phyloP scores from a whole-genome alignment of 495 filamentous ascomycete species.

The Durotheca rogersii region DNA sequence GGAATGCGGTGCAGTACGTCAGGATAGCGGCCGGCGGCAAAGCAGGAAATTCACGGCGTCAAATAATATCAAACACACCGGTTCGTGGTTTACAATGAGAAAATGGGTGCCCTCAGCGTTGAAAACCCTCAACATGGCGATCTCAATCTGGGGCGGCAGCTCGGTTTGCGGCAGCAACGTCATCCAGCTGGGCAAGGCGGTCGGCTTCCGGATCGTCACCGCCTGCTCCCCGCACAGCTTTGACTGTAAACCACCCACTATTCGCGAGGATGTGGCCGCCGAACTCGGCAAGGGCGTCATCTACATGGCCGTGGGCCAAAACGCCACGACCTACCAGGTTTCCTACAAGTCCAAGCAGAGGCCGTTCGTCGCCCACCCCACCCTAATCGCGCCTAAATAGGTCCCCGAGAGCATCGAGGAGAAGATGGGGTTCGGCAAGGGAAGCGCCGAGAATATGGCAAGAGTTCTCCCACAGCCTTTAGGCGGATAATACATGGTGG shows the following conservation, averaged over 20 bases:
- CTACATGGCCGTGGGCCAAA: slow-evolving; percentile 22
- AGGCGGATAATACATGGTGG: no score
- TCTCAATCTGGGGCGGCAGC: slow-evolving; percentile 62
- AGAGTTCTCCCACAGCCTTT: no score
- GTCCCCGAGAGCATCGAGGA: slow-evolving; percentile 4
- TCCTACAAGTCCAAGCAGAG: slow-evolving; percentile 26
- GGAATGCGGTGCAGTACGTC: no score
- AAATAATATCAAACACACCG: no score
- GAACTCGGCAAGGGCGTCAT: slow-evolving; percentile 30
- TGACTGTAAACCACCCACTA: slow-evolving; percentile 44
- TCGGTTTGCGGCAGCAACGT: slow-evolving; percentile 59
- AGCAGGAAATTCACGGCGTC: no score
- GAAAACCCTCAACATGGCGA: no score
- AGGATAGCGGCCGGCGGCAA: no score
- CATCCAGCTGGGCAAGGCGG: slow-evolving; percentile 59
- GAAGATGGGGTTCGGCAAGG: slow-evolving; percentile 6
- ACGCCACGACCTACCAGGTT: slow-evolving; percentile 15
- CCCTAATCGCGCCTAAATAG: slow-evolving; percentile 4
- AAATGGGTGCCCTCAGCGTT: no score
- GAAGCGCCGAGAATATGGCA: no score
- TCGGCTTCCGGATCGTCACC: slow-evolving; percentile 60
- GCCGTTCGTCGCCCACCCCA: slow-evolving; percentile 13
- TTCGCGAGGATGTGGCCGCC: slow-evolving; percentile 31
- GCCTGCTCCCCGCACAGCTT: slow-evolving; percentile 56
- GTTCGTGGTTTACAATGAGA: no score